These are phyloP conservation scores for Hypoxylon sp. DNA, from an alignment of 2,329 filamentous ascomycete genomes.

Conservation along the genomic window DNA sequence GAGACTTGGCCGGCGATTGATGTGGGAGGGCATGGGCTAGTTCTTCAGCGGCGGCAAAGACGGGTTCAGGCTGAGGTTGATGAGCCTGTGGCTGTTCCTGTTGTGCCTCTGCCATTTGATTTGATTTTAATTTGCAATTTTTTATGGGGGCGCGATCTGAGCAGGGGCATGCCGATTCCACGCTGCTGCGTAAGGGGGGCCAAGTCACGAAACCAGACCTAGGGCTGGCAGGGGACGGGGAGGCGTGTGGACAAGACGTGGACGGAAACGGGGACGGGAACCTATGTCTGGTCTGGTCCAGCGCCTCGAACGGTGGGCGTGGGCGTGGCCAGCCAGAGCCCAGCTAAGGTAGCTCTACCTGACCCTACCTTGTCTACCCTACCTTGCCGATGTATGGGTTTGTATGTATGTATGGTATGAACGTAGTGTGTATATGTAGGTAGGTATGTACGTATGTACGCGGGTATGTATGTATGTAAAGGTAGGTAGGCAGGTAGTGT, in stretches of 20 bases:
- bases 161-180: constrained; percentile 53
- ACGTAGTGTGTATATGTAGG: constrained; percentile 21
- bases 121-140: constrained; percentile 57
- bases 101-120: constrained; percentile 57
- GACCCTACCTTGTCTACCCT: constrained; percentile 23
- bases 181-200: constrained; percentile 52
- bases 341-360: constrained; percentile 30
- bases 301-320: constrained; percentile 45
- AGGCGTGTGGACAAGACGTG: constrained; percentile 29
- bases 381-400: constrained; percentile 25
- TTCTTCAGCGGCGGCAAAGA: constrained; percentile 54
- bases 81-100: constrained; percentile 56
- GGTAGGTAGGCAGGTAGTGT: constrained; percentile 12
- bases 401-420: constrained; percentile 22
- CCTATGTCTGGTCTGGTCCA: constrained; percentile 38
- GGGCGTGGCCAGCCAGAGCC: constrained; percentile 25
- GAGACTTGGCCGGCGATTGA: constrained; percentile 42
- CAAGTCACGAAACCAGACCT: constrained; percentile 52
- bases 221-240: constrained; percentile 52
- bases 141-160: constrained; percentile 55
- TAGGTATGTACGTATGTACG: constrained; percentile 22
- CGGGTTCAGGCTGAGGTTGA: constrained; percentile 54
- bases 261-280: constrained; percentile 44
- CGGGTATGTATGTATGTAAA: constrained; percentile 24
- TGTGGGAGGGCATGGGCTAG: constrained; percentile 52